These are phyloP conservation scores for Cystobasidium slooffiae DNA, from an alignment of 1,284 basidiomycete genomes.

Conservation along the genomic window DNA sequence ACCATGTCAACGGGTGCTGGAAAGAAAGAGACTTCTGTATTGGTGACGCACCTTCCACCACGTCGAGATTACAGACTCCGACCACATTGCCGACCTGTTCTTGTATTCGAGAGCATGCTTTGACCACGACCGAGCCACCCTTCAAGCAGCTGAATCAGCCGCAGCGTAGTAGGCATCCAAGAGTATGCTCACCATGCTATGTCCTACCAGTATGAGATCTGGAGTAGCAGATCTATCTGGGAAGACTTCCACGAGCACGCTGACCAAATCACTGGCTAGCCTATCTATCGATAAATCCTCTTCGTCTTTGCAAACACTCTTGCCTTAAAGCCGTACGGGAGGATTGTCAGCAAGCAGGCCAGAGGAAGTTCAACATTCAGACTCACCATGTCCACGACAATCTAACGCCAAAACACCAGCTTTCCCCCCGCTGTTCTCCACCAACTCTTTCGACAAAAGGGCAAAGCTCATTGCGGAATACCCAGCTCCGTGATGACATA, in stretches of 20 bases:
- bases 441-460: constrained; percentile 77
- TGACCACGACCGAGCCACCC: constrained; percentile 85
- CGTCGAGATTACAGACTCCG: constrained; percentile 88
- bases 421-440: constrained; percentile 67
- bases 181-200: constrained; percentile 58
- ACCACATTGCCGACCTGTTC: constrained; percentile 70
- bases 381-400: constrained; percentile 83
- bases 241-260: constrained; percentile 70
- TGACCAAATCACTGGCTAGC: constrained; percentile 72
- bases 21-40: background rate
- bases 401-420: constrained; percentile 84
- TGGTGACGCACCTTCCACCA: constrained; percentile 79
- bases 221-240: constrained; percentile 69
- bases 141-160: constrained; percentile 16
- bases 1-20: too few relatives aligned
- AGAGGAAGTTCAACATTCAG: background rate
- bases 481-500: constrained; percentile 94
- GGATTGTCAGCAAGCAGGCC: background rate
- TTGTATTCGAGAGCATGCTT: constrained; percentile 69
- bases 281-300: constrained; percentile 72
- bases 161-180: background rate
- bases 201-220: constrained; percentile 63
- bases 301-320: constrained; percentile 58
- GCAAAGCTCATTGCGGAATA: constrained; percentile 89
- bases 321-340: constrained; percentile 36